These are phyloP conservation scores for Skeletonema potamos DNA, from an alignment of 108 stramenopile species.

Conservation along the genomic window DNA sequence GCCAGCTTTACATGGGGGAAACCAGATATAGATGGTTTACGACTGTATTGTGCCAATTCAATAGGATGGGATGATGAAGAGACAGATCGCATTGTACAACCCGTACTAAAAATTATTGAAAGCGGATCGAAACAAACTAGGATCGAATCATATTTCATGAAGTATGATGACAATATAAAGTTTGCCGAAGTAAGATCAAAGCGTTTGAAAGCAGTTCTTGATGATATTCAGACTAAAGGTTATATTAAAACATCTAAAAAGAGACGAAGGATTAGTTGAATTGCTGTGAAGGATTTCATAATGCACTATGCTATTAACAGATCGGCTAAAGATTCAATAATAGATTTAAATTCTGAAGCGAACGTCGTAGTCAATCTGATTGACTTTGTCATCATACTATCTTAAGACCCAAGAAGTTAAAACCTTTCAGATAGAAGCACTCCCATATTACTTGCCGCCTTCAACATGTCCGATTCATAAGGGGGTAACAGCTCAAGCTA, in stretches of 20 bases:
- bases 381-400: too few species aligned
- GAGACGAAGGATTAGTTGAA: neutral
- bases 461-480: too few species aligned
- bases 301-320: too few species aligned
- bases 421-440: too few species aligned
- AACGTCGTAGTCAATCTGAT: too few species aligned
- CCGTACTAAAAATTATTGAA: slow-evolving; percentile 70
- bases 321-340: too few species aligned
- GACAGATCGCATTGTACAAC: slow-evolving; percentile 67
- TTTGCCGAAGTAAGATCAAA: slow-evolving; percentile 84
- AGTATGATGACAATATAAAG: slow-evolving; percentile 90
- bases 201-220: slow-evolving; percentile 58
- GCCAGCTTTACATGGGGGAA: slow-evolving; percentile 83
- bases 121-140: slow-evolving; percentile 71
- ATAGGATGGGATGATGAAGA: slow-evolving; percentile 85
- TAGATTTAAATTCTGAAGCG: too few species aligned
- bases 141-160: slow-evolving; percentile 92
- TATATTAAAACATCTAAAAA: neutral
- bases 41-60: slow-evolving; percentile 64
- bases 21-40: slow-evolving; percentile 75
- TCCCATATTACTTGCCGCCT: too few species aligned
- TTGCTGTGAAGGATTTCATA: neutral
- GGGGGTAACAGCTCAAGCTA: too few species aligned
- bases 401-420: too few species aligned
- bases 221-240: slow-evolving; percentile 15